Percentiles rank a stretch among this genome's conserved stretches.
These are phyloP conservation scores for Olyra latifolia DNA, from an alignment of 176 grass and related monocot species.

Conservation along the genomic window DNA sequence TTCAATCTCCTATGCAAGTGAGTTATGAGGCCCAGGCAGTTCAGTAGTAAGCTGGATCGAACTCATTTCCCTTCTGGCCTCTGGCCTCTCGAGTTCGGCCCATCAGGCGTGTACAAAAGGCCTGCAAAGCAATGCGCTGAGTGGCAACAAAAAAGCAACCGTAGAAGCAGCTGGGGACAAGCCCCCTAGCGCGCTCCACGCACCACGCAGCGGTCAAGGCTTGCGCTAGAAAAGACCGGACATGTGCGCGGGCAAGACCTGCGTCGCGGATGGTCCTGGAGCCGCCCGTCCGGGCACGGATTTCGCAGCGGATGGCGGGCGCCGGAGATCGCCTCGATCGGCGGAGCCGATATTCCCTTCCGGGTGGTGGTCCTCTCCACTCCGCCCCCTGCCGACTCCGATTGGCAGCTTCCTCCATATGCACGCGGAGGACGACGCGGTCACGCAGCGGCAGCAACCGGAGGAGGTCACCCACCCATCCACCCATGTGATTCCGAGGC, in stretches of 20 bases:
- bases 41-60: too few relatives aligned
- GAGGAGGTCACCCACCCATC: background rate
- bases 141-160: background rate
- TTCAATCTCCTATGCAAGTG: background rate
- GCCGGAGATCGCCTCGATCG: background rate
- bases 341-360: slow-evolving; percentile 9
- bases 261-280: background rate
- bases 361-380: background rate
- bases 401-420: slow-evolving; percentile 42
- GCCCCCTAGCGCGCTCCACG: too few relatives aligned
- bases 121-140: background rate
- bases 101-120: background rate
- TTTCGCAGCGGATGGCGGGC: background rate
- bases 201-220: too few relatives aligned
- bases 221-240: too few relatives aligned
- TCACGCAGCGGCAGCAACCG: background rate
- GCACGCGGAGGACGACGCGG: background rate
- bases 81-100: background rate
- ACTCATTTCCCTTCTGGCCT: background rate
- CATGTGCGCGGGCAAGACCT: too few relatives aligned
- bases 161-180: background rate
- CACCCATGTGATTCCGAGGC: background rate
- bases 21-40: background rate
- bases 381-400: background rate
- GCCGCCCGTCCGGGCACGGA: background rate